Conservation (phyloP, 2,329 filamentous ascomycete genomes). For the Thielaviopsis ethacetica region DNA sequence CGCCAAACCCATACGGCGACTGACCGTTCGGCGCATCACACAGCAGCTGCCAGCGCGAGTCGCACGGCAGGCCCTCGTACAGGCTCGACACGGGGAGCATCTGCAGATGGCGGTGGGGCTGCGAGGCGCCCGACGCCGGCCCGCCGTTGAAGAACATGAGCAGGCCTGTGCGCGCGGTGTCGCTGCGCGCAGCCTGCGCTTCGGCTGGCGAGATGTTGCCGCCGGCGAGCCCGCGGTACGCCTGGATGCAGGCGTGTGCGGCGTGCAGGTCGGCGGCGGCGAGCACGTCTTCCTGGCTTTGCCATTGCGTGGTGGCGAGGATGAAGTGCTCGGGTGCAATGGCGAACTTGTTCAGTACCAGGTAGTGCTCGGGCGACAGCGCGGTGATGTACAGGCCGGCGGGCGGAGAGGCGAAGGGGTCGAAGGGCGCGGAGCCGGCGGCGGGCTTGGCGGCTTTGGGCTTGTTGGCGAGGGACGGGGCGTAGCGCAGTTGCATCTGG, state of each 20-base stretch:
- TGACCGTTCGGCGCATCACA: constrained; percentile 19
- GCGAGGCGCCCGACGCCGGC: constrained; percentile 49
- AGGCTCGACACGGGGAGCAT: constrained; percentile 51
- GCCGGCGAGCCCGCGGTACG: constrained; percentile 26
- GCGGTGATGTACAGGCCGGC: constrained; percentile 36
- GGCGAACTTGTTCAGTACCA: constrained; percentile 63
- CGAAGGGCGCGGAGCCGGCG: constrained; percentile 22
- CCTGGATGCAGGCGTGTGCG: constrained; percentile 43
- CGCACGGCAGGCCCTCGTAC: constrained; percentile 30
- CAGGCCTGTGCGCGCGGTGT: constrained; percentile 21
- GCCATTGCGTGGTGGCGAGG: constrained; percentile 46
- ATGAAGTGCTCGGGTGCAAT: constrained; percentile 57
- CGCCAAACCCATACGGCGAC: constrained; percentile 23
- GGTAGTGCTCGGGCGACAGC: constrained; percentile 38
- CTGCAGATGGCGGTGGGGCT: constrained; percentile 57
- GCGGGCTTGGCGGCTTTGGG: constrained; percentile 28
- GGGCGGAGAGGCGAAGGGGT: constrained; percentile 45
- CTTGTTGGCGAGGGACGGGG: constrained; percentile 51
- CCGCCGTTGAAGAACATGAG: constrained; percentile 60
- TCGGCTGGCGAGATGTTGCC: constrained; percentile 12
- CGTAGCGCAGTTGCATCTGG: constrained; percentile 55
- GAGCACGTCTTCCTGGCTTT: constrained; percentile 47
- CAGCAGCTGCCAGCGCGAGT: constrained; percentile 30
- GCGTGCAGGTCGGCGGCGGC: constrained; percentile 43
- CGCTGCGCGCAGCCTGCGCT: constrained; percentile 3